Evolutionary conservation across 306 rosid species (phyloP), one percentile per base, ranked within the genome.

Genomic region (Dryas drummondii): DNA sequence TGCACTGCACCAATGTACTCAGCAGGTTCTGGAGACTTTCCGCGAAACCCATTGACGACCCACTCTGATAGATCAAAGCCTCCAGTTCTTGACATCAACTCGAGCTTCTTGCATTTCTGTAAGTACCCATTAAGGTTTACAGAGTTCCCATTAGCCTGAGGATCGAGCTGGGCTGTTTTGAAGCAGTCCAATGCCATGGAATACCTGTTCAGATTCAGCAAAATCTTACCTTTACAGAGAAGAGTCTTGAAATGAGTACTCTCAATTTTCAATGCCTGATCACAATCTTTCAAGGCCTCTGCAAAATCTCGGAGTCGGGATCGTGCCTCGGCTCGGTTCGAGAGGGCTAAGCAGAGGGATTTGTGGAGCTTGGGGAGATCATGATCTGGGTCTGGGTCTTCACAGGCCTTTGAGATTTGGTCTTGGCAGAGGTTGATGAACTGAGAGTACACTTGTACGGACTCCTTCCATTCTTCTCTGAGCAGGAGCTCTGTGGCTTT

Each of bases 381-480:
- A 32, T 75, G 61, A 48, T 79, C 66, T 13, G 84, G 16, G 22
- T 83, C 62, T 12, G 82, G 70, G 57, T 48, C 73, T 32, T 52
- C 49, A 15, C 26, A 54, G 22, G 72, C 7, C 2, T 64, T 60
- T 5, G 81, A 51, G 67, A 75, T 63, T 12, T 81, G 88, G 61
- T 79, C 62, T 68, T 77, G 85, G 86, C 93, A 87, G 72, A 87
- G 83, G 13, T 66, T 51, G 80, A 91, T 90, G 87, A 91, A 83
- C 4, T 81, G 84, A 27, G 96, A 86, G 75, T 90, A 94, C 7
- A 87, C 79, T 0, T 71, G 48, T 19, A 91, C 73, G 2, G 94
- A 79, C 0, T 88, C 91, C 1, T 69, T 78, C 96, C 97, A 94
- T 85, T 94, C 96, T 83, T 91, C 97, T 89, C 96, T 86, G 16